phyloP scores from a whole-genome alignment of 2,329 filamentous ascomycete species.

The Aspergillus intermedius region DNA sequence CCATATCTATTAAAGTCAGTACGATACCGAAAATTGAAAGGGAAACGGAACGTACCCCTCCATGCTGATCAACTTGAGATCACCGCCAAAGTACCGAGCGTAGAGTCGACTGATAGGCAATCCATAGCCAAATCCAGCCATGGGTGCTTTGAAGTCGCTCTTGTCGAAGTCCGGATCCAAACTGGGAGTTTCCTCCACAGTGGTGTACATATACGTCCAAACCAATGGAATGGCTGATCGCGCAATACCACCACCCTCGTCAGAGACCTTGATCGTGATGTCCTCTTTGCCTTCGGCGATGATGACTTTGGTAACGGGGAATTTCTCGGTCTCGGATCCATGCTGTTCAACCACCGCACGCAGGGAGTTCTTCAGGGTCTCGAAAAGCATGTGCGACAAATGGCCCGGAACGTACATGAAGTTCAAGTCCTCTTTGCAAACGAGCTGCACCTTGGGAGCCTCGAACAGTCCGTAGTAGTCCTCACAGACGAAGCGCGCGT shows the following conservation, averaged over 20 bases:
- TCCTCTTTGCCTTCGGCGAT: conserved; percentile 97
- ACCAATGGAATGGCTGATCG: conserved; percentile 88
- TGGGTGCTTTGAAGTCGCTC: conserved; percentile 97
- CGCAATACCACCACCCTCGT: conserved; percentile 94
- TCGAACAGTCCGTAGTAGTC: conserved; percentile 98
- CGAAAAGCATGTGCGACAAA: conserved; percentile 97
- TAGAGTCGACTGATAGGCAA: conserved; percentile 90
- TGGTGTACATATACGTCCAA: conserved; percentile 99
- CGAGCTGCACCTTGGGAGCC: conserved; percentile 90
- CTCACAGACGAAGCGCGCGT: conserved; percentile 97
- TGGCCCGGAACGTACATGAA: conserved; percentile 99
- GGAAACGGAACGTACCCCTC: conserved; percentile 65
- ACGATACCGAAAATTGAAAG: background rate
- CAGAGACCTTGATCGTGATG: conserved; percentile 96
- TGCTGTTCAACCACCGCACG: conserved; percentile 94
- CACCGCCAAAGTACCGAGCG: conserved; percentile 93
- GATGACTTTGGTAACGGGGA: conserved; percentile 94
- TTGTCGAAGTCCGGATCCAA: conserved; percentile 97
- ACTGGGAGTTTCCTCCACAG: conserved; percentile 89
- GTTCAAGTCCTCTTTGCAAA: conserved; percentile 87
- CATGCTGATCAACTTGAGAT: conserved; percentile 97
- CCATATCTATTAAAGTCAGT: conserved; percentile 62
- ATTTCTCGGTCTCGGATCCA: conserved; percentile 90
- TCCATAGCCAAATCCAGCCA: conserved; percentile 98
- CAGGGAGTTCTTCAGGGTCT: conserved; percentile 96